These are phyloP conservation scores for Amanita rimosa DNA, from an alignment of 768 basidiomycete genomes.

Conservation along the genomic window DNA sequence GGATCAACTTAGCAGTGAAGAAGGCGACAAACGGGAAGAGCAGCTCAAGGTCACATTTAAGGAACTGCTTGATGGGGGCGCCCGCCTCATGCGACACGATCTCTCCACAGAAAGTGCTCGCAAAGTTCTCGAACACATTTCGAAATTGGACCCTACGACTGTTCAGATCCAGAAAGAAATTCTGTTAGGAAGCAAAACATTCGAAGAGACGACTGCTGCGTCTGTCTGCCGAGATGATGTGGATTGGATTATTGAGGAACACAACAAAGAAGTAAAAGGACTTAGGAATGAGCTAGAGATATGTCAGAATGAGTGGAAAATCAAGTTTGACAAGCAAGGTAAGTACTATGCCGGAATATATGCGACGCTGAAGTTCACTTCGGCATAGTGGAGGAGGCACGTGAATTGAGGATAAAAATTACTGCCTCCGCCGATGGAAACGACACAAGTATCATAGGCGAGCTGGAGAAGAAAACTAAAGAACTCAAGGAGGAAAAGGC, in stretches of 20 bases:
- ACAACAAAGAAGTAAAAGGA: slow-evolving; percentile 20
- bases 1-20: slow-evolving; percentile 21
- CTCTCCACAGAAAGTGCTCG: not conserved
- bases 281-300: not conserved
- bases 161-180: slow-evolving; percentile 12
- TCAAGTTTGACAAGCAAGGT: too few relatives aligned
- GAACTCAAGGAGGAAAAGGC: too few relatives aligned
- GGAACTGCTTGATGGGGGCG: not conserved
- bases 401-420: too few relatives aligned
- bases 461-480: too few relatives aligned
- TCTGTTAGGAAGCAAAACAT: slow-evolving; percentile 9
- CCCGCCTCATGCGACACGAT: not conserved
- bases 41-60: slow-evolving; percentile 27
- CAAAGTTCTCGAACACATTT: slow-evolving; percentile 19
- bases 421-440: too few relatives aligned
- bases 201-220: slow-evolving; percentile 27
- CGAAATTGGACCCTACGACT: slow-evolving; percentile 4
- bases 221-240: slow-evolving; percentile 23
- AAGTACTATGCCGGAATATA: too few relatives aligned
- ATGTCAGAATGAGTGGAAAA: too few relatives aligned
- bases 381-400: too few relatives aligned
- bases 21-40: slow-evolving; percentile 21
- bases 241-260: slow-evolving; percentile 20
- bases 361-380: too few relatives aligned
- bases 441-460: too few relatives aligned